phyloP scores from a whole-genome alignment of 192 early-diverging fungal genomes.

The Coemansia aciculifera region DNA sequence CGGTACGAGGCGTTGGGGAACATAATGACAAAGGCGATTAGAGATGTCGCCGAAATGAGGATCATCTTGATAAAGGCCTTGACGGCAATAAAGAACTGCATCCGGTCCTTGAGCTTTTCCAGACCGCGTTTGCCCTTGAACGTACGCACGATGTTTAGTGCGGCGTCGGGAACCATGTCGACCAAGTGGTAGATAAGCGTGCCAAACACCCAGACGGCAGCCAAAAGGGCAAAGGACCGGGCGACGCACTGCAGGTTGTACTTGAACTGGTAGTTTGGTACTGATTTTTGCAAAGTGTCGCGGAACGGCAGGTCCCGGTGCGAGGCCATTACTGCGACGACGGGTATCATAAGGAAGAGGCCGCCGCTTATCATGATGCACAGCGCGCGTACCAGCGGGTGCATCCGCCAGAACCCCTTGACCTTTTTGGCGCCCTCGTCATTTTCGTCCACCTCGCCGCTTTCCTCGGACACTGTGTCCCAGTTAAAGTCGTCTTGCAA shows the following conservation, averaged over 20 bases:
- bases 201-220: conserved; percentile 56
- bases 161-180: conserved; percentile 58
- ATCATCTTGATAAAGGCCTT: conserved; percentile 62
- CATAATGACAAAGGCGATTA: conserved; percentile 57
- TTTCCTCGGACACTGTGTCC: conserved; percentile 32
- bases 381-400: conserved; percentile 59
- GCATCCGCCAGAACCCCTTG: conserved; percentile 56
- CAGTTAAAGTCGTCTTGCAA: conserved; percentile 56
- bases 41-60: conserved; percentile 54
- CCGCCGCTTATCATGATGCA: conserved; percentile 58
- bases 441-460: conserved; percentile 18
- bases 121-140: conserved; percentile 46
- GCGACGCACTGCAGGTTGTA: conserved; percentile 43
- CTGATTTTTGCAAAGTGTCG: conserved; percentile 4
- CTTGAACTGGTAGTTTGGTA: conserved; percentile 21
- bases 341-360: conserved; percentile 56
- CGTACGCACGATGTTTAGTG: conserved; percentile 53
- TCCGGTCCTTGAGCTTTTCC: conserved; percentile 57
- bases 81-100: conserved; percentile 60
- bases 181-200: conserved; percentile 59
- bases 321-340: conserved; percentile 53
- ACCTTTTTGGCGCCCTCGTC: conserved; percentile 34
- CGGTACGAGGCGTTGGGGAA: conserved; percentile 55
- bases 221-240: conserved; percentile 51
- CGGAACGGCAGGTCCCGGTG: conserved; percentile 42